Conservation (phyloP, 768 basidiomycete species). For the Xerocomus potaroensis region DNA sequence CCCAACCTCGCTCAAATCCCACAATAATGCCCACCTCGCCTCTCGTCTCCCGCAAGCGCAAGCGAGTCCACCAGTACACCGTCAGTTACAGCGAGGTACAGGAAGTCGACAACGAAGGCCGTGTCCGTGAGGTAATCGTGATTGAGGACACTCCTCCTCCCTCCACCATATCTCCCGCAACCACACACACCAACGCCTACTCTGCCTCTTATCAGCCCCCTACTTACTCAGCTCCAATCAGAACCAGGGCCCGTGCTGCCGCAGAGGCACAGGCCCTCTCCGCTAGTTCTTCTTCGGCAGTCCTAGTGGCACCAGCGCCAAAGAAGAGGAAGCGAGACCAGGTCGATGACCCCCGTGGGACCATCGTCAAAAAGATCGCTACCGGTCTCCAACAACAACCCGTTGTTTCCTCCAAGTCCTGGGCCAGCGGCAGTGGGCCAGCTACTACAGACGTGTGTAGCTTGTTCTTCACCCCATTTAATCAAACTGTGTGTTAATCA, state of each 20-base stretch:
- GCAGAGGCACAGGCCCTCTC: constrained; percentile 80
- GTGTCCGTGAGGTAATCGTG: constrained; percentile 82
- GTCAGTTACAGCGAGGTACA: constrained; percentile 87
- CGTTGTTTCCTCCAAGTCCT: constrained; percentile 54
- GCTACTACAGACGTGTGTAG: constrained; percentile 64
- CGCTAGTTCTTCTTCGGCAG: constrained; percentile 57
- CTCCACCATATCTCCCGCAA: constrained; percentile 67
- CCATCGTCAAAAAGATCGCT: constrained; percentile 58
- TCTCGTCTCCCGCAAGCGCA: constrained; percentile 73
- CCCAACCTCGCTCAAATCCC: constrained; percentile 41
- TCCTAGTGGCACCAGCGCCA: constrained; percentile 61
- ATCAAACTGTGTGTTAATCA: constrained; percentile 20
- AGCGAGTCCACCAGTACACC: constrained; percentile 74
- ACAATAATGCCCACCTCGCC: constrained; percentile 71
- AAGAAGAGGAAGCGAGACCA: constrained; percentile 85
- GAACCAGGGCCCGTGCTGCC: constrained; percentile 82
- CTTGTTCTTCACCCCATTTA: constrained; percentile 4
- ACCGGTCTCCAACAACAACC: constrained; percentile 48
- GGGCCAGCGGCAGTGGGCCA: constrained; percentile 62
- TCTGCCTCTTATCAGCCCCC: constrained; percentile 82
- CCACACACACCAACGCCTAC: constrained; percentile 64
- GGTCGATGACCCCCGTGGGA: constrained; percentile 68
- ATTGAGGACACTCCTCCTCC: constrained; percentile 90
- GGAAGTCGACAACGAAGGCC: constrained; percentile 76
- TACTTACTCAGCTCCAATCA: constrained; percentile 66